phyloP scores from a whole-genome alignment of 208 protist genomes.

The Tritrichomonas foetus region DNA sequence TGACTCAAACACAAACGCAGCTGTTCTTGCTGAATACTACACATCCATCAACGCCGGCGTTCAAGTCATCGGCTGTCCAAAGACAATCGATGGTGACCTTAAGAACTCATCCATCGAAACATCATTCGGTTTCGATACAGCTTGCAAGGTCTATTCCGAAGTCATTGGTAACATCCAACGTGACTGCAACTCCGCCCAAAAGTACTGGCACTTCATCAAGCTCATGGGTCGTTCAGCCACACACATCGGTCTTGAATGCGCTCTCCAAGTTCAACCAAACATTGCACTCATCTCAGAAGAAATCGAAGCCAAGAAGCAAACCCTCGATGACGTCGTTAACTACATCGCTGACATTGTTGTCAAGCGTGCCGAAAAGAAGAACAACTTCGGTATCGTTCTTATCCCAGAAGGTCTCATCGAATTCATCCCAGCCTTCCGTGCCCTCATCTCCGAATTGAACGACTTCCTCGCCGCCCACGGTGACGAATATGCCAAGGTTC shows the following conservation, averaged over 20 bases:
- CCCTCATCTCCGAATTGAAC: not conserved
- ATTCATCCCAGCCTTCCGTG: conserved; percentile 54
- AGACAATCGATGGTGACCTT: conserved; percentile 67
- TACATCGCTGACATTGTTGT: conserved; percentile 56
- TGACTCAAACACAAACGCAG: conserved; percentile 65
- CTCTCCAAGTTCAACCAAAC: conserved; percentile 60
- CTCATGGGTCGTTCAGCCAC: conserved; percentile 65
- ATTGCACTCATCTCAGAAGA: conserved; percentile 59
- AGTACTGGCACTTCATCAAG: conserved; percentile 65
- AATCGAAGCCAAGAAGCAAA: conserved; percentile 53
- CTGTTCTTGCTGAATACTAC: conserved; percentile 61
- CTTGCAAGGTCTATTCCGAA: conserved; percentile 56
- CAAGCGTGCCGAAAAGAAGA: conserved; percentile 48
- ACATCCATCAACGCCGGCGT: conserved; percentile 31
- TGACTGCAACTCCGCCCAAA: conserved; percentile 56
- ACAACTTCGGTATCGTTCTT: conserved; percentile 62
- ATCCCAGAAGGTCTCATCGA: conserved; percentile 67
- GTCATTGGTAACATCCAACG: conserved; percentile 61
- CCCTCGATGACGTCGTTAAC: conserved; percentile 53
- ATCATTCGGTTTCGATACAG: conserved; percentile 61
- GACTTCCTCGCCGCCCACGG: not conserved
- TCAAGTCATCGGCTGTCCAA: conserved; percentile 64
- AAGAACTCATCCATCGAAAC: conserved; percentile 55
- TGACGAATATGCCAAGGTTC: not conserved
- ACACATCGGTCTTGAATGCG: conserved; percentile 64